These are phyloP conservation scores for Colletotrichum sp. DNA, from an alignment of 2,329 filamentous ascomycete genomes.

Conservation along the genomic window DNA sequence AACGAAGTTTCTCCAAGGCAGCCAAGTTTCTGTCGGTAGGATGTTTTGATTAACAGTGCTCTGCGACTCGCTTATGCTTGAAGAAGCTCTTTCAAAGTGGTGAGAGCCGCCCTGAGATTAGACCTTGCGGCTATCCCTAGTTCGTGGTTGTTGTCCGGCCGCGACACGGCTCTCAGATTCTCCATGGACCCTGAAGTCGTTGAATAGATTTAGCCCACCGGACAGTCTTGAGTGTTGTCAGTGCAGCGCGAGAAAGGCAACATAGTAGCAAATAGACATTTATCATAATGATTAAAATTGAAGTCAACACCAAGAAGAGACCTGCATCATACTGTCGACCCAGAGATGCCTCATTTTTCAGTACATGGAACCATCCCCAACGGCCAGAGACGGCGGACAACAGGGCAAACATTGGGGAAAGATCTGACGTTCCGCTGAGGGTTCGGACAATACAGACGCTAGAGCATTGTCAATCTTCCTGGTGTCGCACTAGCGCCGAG, in stretches of 20 bases:
- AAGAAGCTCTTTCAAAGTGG: not conserved
- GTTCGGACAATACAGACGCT: constrained; percentile 1
- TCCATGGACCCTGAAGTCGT: not conserved
- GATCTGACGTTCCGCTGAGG: not conserved
- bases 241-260: not conserved
- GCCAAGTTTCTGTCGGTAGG: not conserved
- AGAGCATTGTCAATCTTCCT: not conserved
- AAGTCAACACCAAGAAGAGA: not conserved
- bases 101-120: not conserved
- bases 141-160: not conserved
- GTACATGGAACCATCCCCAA: not conserved
- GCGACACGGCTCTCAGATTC: not conserved
- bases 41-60: not conserved
- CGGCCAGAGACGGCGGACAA: not conserved
- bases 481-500: constrained; percentile 1
- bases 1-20: not conserved
- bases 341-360: not conserved
- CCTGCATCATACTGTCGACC: not conserved
- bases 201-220: not conserved
- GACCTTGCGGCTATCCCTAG: not conserved
- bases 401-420: not conserved
- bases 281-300: not conserved
- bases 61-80: not conserved
- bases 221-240: not conserved
- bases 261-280: not conserved